Evolutionary conservation across 1,284 basidiomycete genomes (phyloP).

Genomic region (Fomitopsis palustris): DNA sequence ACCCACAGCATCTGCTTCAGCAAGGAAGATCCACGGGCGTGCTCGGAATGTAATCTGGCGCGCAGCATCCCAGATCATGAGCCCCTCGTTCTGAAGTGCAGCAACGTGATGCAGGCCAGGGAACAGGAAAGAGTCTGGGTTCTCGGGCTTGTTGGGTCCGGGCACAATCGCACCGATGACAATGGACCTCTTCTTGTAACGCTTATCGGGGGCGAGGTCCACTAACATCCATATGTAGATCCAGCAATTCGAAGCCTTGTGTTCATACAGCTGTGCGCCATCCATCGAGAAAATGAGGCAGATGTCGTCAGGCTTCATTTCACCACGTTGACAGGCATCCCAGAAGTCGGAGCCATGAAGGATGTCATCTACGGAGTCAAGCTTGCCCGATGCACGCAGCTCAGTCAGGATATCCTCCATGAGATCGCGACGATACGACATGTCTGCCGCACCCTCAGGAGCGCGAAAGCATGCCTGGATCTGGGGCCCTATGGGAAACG

Average conservation of each 20-base stretch:
- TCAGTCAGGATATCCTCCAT: conserved; percentile 7
- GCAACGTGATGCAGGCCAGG: conserved; percentile 17
- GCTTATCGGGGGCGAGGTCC: conserved; percentile 12
- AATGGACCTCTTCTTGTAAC: conserved; percentile 21
- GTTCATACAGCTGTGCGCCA: conserved; percentile 24
- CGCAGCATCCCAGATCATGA: conserved; percentile 14
- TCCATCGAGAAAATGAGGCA: conserved; percentile 22
- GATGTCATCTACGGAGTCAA: not conserved
- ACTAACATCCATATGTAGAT: conserved; percentile 24
- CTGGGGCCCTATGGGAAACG: conserved; percentile 21
- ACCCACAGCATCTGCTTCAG: conserved; percentile 19
- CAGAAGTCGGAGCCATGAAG: not conserved
- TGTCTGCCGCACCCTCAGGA: conserved; percentile 12
- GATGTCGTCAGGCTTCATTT: conserved; percentile 12
- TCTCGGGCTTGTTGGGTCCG: conserved; percentile 23
- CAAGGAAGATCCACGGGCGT: conserved; percentile 14
- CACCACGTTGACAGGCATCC: not conserved
- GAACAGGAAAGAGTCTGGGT: conserved; percentile 19
- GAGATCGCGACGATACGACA: conserved; percentile 13
- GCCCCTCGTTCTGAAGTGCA: conserved; percentile 14
- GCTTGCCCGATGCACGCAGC: not conserved
- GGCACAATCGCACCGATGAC: conserved; percentile 19
- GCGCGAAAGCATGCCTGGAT: conserved; percentile 19
- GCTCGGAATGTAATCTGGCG: conserved; percentile 4
- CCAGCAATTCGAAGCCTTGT: conserved; percentile 23